phyloP scores from a whole-genome alignment of 805 yeast genomes.

The Lipomyces chichibuensis region DNA sequence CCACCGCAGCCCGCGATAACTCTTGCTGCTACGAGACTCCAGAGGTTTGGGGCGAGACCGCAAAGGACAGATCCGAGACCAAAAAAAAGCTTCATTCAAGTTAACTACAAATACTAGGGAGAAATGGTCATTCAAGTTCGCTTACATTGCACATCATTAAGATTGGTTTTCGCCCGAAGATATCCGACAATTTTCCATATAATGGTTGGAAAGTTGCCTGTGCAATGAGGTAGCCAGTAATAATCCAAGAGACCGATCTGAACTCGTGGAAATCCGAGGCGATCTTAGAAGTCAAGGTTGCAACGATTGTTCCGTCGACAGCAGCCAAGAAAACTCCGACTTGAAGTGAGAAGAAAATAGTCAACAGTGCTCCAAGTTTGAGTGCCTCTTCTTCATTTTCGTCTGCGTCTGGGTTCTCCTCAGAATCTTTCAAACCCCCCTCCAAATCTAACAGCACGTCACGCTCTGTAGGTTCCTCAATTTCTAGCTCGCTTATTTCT shows the following conservation, averaged over 20 bases:
- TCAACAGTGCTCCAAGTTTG: constrained; percentile 14
- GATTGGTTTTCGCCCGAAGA: constrained; percentile 50
- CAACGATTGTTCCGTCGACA: constrained; percentile 58
- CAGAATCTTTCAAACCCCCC: constrained; percentile 19
- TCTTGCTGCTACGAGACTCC: constrained; percentile 44
- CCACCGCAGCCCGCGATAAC: constrained; percentile 86
- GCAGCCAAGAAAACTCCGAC: constrained; percentile 55
- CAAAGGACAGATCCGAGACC: constrained; percentile 56
- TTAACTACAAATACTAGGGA: constrained; percentile 44
- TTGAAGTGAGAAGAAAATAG: constrained; percentile 34
- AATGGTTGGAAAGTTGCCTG: constrained; percentile 77
- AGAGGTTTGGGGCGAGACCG: constrained; percentile 50
- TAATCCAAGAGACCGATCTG: constrained; percentile 66
- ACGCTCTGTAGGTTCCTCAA: constrained; percentile 1
- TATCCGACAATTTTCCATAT: constrained; percentile 71
- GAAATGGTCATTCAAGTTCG: constrained; percentile 38
- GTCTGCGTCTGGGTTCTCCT: constrained; percentile 5
- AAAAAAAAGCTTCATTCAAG: constrained; percentile 43
- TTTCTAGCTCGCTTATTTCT: background rate
- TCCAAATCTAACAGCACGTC: constrained; percentile 14
- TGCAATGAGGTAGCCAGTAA: constrained; percentile 69
- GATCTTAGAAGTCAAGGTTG: constrained; percentile 57
- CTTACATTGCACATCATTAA: constrained; percentile 48
- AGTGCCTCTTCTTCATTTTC: constrained; percentile 21
- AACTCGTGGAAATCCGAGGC: constrained; percentile 63